These are phyloP conservation scores for Candida odintsovae DNA, from an alignment of 805 yeast genomes.

Conservation along the genomic window DNA sequence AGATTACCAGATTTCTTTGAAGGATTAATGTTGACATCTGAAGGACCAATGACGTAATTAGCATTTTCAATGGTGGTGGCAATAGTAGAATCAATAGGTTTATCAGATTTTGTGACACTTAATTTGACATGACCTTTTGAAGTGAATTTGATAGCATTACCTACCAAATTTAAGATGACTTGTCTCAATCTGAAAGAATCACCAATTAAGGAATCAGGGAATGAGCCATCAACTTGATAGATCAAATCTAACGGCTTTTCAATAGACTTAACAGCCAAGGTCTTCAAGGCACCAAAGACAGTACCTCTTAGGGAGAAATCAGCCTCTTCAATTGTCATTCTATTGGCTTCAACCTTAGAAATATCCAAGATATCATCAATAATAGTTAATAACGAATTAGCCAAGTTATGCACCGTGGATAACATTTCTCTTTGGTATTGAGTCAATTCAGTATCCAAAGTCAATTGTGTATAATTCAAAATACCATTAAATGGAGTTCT, in stretches of 20 bases:
- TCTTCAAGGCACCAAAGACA: conserved; percentile 84
- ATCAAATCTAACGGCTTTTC: conserved; percentile 77
- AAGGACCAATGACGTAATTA: conserved; percentile 23
- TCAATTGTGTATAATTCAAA: conserved; percentile 86
- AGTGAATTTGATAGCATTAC: conserved; percentile 87
- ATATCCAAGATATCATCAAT: conserved; percentile 89
- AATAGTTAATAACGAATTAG: conserved; percentile 78
- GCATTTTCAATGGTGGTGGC: conserved; percentile 22
- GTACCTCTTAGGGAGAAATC: conserved; percentile 84
- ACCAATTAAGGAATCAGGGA: conserved; percentile 83
- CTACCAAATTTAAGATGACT: conserved; percentile 79
- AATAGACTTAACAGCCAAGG: conserved; percentile 84
- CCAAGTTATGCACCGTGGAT: conserved; percentile 81
- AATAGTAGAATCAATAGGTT: conserved; percentile 20
- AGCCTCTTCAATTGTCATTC: conserved; percentile 89
- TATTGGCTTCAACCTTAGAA: conserved; percentile 87
- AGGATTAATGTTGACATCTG: conserved; percentile 17
- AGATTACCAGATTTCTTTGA: conserved; percentile 28
- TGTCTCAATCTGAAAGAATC: conserved; percentile 86
- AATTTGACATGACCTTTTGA: conserved; percentile 77
- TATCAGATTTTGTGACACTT: conserved; percentile 54
- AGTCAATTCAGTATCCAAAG: conserved; percentile 81
- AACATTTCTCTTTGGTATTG: conserved; percentile 92
- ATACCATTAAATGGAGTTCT: conserved; percentile 93
- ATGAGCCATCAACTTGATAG: conserved; percentile 78